These are phyloP conservation scores for Liriodendron chinense DNA, from an alignment of 164 flowering plant species.

Conservation along the genomic window DNA sequence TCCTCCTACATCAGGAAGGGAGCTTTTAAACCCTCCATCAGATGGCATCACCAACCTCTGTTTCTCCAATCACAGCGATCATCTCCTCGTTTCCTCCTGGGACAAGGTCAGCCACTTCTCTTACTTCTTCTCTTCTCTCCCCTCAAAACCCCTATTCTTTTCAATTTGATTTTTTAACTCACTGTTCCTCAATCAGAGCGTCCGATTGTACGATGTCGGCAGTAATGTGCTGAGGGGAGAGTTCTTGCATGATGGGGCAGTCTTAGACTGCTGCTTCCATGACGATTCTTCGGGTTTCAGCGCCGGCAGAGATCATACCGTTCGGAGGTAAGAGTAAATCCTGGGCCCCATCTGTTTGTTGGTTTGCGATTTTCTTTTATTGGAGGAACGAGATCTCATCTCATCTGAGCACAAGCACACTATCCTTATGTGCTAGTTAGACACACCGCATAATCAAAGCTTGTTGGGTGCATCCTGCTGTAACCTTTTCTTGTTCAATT, in stretches of 20 bases:
- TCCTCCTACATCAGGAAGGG: constrained; percentile 65
- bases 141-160: neutral
- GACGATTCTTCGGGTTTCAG: constrained; percentile 95
- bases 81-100: constrained; percentile 97
- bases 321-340: constrained; percentile 55
- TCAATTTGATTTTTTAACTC: neutral
- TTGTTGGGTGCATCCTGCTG: no score
- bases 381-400: no score
- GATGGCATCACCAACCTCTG: constrained; percentile 93
- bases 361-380: neutral
- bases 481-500: no score
- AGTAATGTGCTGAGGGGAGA: constrained; percentile 76
- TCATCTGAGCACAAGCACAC: no score
- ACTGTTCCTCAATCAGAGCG: constrained; percentile 38
- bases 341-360: neutral
- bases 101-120: constrained; percentile 56
- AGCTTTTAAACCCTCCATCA: constrained; percentile 79
- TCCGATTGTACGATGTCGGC: constrained; percentile 86
- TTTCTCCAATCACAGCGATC: constrained; percentile 92
- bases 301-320: constrained; percentile 75
- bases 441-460: no score
- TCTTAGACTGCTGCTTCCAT: constrained; percentile 96
- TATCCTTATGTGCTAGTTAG: no score
- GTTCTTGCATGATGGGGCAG: constrained; percentile 87
- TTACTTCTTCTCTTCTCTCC: neutral